Base-by-base conservation (phyloP, 1,284 basidiomycete genomes). In the Entoloma clypeatum region DNA sequence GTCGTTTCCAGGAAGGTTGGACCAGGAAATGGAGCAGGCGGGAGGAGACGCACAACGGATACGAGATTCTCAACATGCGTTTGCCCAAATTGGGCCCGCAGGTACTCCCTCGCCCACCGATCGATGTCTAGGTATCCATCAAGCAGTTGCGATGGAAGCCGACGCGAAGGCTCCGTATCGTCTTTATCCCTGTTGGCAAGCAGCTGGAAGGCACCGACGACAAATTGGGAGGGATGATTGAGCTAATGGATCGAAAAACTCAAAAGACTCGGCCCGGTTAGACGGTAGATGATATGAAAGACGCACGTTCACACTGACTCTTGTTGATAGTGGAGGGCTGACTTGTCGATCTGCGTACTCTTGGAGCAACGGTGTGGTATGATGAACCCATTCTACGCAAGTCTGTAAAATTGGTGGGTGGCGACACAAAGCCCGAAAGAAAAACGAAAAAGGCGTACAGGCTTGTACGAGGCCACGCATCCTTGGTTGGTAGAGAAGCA, bases 41-140 rank as follows among this genome's bases (percentile, higher is more conserved):
- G 21, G 16, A 14, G 13, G 16, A 34, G 14, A 43, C 48, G 17
- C 11, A 47, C 48, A n/a, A 34, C 27, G 22, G 47, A 36, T 19
- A 51, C 44, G 7, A 40, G 26, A 13, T 43, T 31, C 8, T 29
- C 47, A 14, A 40, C 18, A 5, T 32, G 29, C 8, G 27, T 37
- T 23, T 44, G 39, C n/a, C 18, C 37, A 26, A 44, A 49, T 14
- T 43, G 44, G 4, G 25, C 21, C 25, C 47, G 34, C 21, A 51
- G 35, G 31, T 49, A 51, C 23, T 49, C 47, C 21, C 35, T 43
- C 13, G 50, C 44, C 48, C 44, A 43, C 4, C 19, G n/a, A 13
- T 41, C 29, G 14, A 51, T 17, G 30, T 51, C 39, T 16, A 49
- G 28, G 22, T 25, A 51, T 11, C 33, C 39, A 2, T 44, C 42